Evolutionary conservation across 108 stramenopile genomes (phyloP), one percentile per base, ranked within the genome.

Genomic region (Fragilariopsis cylindrus): DNA sequence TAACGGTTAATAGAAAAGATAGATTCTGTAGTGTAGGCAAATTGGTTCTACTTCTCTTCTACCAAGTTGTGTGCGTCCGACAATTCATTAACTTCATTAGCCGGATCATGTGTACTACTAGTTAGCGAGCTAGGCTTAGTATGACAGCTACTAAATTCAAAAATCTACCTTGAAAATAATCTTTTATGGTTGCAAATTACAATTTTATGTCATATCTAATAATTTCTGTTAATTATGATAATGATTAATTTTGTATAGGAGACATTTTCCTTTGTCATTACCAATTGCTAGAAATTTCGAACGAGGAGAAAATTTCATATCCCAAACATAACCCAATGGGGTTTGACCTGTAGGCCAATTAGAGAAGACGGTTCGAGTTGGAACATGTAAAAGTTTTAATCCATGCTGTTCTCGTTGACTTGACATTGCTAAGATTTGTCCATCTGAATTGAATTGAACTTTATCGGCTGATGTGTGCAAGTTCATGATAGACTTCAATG

Each of bases 281-380:
- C 99, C 99, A 12, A 97, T 71, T 1, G 96, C 96, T 57, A 99
- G 70, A 67, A 82, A 94, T 60, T 87, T 87, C 49, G 92, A 88
- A 41, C 81, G 70, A 1, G 98, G 98, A 16, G 97, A 96, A 79
- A 98, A 99, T 76, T 97, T 96, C 75, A 97, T 74, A 56, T 85
- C 84, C 80, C 87, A 95, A 44, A 97, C 96, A 77, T 96, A 96
- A 13, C 85, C 85, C 49, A 99, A 64, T n/a, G 99, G 99, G 5
- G 99, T 98, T 58, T 92, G 88, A 48, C 89, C 84, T 8, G 99
- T 98, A 7, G 99, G 99, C 99, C 99, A 99, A 75, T 99, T 99
- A 3, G 89, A 89, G 73, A 96, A 98, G n/a, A 98, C 97, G 5
- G 96, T 97, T 67, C 71, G 60, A 3, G 93, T 81, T 39, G 97